phyloP scores from a whole-genome alignment of 495 filamentous ascomycete genomes.

The Aspergillus taichungensis region DNA sequence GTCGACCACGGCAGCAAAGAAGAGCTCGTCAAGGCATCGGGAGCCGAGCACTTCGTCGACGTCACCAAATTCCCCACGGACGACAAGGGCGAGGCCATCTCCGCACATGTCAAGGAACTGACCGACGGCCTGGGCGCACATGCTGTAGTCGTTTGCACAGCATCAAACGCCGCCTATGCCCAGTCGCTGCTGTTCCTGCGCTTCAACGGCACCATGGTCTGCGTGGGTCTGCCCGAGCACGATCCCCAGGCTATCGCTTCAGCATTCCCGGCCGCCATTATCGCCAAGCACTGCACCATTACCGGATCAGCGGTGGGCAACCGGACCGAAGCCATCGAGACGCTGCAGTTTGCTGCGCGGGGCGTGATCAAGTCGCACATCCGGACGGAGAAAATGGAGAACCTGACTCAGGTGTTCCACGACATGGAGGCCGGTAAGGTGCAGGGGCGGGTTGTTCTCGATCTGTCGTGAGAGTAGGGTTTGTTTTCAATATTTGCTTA shows the following conservation, averaged over 20 bases:
- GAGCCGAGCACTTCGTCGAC: slow-evolving; percentile 63
- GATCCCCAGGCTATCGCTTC: slow-evolving; percentile 48
- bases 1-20: slow-evolving; percentile 59
- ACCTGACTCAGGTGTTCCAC: slow-evolving; percentile 51
- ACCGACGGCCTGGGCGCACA: slow-evolving; percentile 56
- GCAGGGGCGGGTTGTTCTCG: slow-evolving; percentile 51
- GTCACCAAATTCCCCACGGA: slow-evolving; percentile 46
- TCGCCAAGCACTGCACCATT: slow-evolving; percentile 47
- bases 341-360: slow-evolving; percentile 52
- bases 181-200: slow-evolving; percentile 48
- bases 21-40: slow-evolving; percentile 46
- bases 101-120: slow-evolving; percentile 47
- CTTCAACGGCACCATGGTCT: slow-evolving; percentile 56
- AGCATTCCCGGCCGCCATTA: slow-evolving; percentile 41
- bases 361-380: slow-evolving; percentile 54
- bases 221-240: slow-evolving; percentile 61
- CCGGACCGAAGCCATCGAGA: slow-evolving; percentile 57
- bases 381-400: slow-evolving; percentile 51
- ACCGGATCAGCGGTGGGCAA: slow-evolving; percentile 56
- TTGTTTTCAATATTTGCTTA: slow-evolving; percentile 1
- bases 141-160: slow-evolving; percentile 55
- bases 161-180: slow-evolving; percentile 57
- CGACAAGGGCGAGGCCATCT: slow-evolving; percentile 36
- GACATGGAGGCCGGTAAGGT: slow-evolving; percentile 50
- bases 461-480: slow-evolving; percentile 33